phyloP scores from a whole-genome alignment of 305 asterid species.

The Stenogyne calaminthoides region DNA sequence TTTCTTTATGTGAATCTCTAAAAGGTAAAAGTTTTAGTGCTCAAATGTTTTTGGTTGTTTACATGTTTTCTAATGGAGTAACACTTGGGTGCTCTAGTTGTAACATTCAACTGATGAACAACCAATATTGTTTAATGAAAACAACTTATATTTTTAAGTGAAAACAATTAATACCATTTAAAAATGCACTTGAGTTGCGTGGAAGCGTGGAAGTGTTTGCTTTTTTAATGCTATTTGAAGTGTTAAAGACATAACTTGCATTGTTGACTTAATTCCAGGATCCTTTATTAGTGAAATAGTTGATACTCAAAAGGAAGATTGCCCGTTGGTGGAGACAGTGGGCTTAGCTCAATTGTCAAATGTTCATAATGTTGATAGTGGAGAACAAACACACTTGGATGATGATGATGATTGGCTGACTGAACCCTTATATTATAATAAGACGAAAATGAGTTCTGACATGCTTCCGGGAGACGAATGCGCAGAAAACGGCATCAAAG shows the following conservation, averaged over 20 bases:
- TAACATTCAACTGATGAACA: no score
- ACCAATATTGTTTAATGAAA: no score
- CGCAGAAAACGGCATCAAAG: slow-evolving; percentile 27
- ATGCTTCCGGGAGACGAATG: not conserved
- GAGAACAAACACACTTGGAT: slow-evolving; percentile 14
- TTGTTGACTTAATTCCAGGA: not conserved
- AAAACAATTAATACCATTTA: no score
- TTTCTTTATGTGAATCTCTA: slow-evolving; percentile 28
- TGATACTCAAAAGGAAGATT: slow-evolving; percentile 7
- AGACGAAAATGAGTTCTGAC: slow-evolving; percentile 16
- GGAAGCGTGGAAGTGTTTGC: no score
- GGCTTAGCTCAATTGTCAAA: slow-evolving; percentile 15
- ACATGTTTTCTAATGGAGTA: not conserved
- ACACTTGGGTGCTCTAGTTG: no score
- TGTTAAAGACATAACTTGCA: not conserved
- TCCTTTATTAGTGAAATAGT: not conserved
- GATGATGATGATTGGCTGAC: slow-evolving; percentile 17
- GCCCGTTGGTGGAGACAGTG: not conserved
- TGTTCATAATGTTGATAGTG: slow-evolving; percentile 30
- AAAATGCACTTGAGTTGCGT: no score
- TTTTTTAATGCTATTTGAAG: no score
- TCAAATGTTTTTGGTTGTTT: not conserved
- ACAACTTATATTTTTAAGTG: no score
- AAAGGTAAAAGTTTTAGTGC: slow-evolving; percentile 40
- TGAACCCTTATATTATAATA: slow-evolving; percentile 16